Evolutionary conservation across 2,329 filamentous ascomycete species (phyloP), one percentile per base, ranked within the genome.

Genomic region (Colletotrichum sp.): DNA sequence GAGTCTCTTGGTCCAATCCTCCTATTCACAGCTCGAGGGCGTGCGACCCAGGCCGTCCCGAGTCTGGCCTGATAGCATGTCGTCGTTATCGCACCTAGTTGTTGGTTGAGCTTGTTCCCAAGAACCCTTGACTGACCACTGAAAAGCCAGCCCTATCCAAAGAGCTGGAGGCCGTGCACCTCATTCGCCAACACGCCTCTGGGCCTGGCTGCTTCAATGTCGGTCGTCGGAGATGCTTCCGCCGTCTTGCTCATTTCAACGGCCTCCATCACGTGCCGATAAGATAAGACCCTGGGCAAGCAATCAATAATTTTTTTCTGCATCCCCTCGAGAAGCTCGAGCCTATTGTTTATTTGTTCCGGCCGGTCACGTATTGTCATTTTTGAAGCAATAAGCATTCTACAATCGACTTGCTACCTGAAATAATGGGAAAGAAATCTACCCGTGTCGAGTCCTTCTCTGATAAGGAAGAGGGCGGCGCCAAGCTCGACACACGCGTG

Each of bases 381-480:
- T 44, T 16, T 64, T 16, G 8, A 24, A 64, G 52, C 32, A 34
- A 34, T 34, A 36, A 64, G 32, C 59, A 65, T 32, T 52, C 28
- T 18, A 18, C 16, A 62, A 49, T 39, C 39, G 57, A 34, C 18
- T 52, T n/a, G 15, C 65, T 34, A 34, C 18, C 15, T 60, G 24
- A 52, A 52, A 52, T 52, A 30, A 76, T 76, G 74, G 71, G 64
- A 32, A 74, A 49, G 28, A 69, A 76, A 32, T 32, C 49, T 18
- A n/a, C 28, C n/a, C 55, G 59, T n/a, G 44, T 26, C 39, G 74
- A 69, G 34, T 69, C 71, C 21, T 66, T 65, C 34, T 74, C 74
- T 24, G 74, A 74, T n/a, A 65, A 21, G 64, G 74, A 76, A 65
- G 74, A 74, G 8, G 74, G 74, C 21, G 74, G 69, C 63, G 73